Percentiles rank a stretch among this genome's conserved stretches.
These are phyloP conservation scores for Papiliotrema nemorosa DNA, from an alignment of 1,284 basidiomycete species.

Conservation along the genomic window DNA sequence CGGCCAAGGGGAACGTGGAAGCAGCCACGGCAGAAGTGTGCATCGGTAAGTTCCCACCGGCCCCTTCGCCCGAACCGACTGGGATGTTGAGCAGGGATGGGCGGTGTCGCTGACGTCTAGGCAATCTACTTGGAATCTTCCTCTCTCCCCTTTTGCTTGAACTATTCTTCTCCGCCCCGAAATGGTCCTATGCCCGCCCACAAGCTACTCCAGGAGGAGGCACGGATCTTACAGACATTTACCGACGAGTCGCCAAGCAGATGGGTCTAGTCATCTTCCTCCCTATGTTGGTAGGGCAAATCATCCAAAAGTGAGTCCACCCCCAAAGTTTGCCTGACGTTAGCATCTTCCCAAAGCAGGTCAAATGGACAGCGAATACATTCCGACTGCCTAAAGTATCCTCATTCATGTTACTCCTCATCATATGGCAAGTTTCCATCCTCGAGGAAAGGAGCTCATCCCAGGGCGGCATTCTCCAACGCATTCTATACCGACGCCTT, in stretches of 20 bases:
- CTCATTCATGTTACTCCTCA: conserved; percentile 22
- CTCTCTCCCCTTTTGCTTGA: conserved; percentile 36
- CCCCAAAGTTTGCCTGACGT: not conserved
- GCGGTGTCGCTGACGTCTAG: conserved; percentile 5
- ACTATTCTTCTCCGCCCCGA: conserved; percentile 23
- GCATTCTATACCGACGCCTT: conserved; percentile 19
- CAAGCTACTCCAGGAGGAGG: conserved; percentile 22
- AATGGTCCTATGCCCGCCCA: conserved; percentile 33
- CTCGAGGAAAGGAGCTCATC: not conserved
- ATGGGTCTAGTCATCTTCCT: conserved; percentile 30
- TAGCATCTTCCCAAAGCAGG: conserved; percentile 22
- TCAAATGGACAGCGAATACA: conserved; percentile 21
- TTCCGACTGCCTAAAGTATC: conserved; percentile 27
- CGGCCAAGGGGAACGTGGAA: conserved; percentile 33
- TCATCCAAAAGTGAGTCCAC: conserved; percentile 16
- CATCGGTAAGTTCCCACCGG: conserved; percentile 30
- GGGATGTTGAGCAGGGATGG: not conserved
- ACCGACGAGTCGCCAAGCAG: conserved; percentile 33
- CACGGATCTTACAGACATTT: conserved; percentile 26
- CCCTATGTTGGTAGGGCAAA: conserved; percentile 28
- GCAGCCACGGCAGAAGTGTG: conserved; percentile 35
- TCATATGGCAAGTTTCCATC: conserved; percentile 20
- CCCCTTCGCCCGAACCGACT: too few species aligned
- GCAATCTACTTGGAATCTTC: conserved; percentile 32
- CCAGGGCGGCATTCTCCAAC: conserved; percentile 13